phyloP scores from a whole-genome alignment of 345 rosid genomes.

The Hypericum perforatum region DNA sequence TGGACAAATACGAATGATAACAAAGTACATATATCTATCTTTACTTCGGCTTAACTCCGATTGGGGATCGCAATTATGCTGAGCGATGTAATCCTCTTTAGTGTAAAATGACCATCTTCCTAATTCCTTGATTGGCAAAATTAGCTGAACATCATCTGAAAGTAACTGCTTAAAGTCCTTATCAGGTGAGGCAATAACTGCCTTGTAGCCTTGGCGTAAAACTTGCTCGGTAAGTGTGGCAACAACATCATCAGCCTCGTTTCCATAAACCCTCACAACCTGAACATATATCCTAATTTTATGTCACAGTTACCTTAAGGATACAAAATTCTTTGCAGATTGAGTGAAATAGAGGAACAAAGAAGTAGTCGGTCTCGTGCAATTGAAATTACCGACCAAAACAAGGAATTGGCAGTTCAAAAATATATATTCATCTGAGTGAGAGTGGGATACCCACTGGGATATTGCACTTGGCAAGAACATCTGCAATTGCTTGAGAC shows the following conservation, averaged over 20 bases:
- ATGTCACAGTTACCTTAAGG: constrained; percentile 5
- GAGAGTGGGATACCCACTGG: constrained; percentile 44
- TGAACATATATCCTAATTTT: constrained; percentile 17
- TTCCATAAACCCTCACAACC: constrained; percentile 66
- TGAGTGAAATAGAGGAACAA: too few relatives aligned
- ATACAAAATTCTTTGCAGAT: neutral
- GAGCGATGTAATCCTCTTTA: constrained; percentile 62
- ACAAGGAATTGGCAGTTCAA: too few relatives aligned
- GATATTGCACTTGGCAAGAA: constrained; percentile 69
- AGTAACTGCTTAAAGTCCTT: constrained; percentile 95
- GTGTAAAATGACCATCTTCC: constrained; percentile 90
- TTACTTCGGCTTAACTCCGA: constrained; percentile 85
- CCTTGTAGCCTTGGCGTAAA: constrained; percentile 45
- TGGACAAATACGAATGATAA: neutral
- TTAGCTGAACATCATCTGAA: constrained; percentile 83
- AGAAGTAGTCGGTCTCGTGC: too few relatives aligned
- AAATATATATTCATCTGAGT: too few relatives aligned
- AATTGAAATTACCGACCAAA: too few relatives aligned
- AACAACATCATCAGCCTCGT: constrained; percentile 90
- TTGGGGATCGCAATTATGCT: constrained; percentile 67
- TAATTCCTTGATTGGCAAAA: constrained; percentile 65
- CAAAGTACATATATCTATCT: constrained; percentile 12
- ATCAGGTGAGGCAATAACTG: constrained; percentile 87
- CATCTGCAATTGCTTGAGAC: constrained; percentile 40
- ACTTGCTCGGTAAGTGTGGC: constrained; percentile 74